These are phyloP conservation scores for Herpetomonas tarakana DNA, from an alignment of 208 protist genomes.

Conservation along the genomic window DNA sequence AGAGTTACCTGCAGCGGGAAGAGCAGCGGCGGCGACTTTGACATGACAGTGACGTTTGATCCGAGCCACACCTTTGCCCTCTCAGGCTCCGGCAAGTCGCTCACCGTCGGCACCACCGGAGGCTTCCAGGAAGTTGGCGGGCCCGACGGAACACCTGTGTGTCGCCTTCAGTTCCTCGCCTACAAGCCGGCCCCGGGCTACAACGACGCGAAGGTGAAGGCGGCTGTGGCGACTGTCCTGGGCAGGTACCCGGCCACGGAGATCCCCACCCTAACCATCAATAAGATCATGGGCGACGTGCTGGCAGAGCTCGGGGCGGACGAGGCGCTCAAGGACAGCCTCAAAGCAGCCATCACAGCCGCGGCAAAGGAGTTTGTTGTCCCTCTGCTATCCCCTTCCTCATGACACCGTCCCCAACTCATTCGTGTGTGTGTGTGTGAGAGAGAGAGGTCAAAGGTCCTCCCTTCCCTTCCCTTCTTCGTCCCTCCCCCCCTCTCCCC, in stretches of 20 bases:
- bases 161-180: constrained; percentile 47
- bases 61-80: constrained; percentile 40
- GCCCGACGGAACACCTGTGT: constrained; percentile 22
- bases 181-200: constrained; percentile 36
- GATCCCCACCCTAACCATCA: constrained; percentile 40
- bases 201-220: constrained; percentile 19
- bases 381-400: neutral
- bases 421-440: too few species aligned
- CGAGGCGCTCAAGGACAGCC: constrained; percentile 21
- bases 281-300: constrained; percentile 40
- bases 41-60: constrained; percentile 45
- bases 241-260: constrained; percentile 1
- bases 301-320: constrained; percentile 19
- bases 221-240: constrained; percentile 39
- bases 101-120: constrained; percentile 43
- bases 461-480: too few species aligned
- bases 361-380: constrained; percentile 22
- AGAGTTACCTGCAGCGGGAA: constrained; percentile 9
- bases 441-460: too few species aligned
- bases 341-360: constrained; percentile 31
- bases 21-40: constrained; percentile 10
- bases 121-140: constrained; percentile 47
- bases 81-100: constrained; percentile 51
- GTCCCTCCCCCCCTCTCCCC: too few species aligned
- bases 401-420: too few species aligned